Evolutionary conservation across 805 yeast genomes (phyloP).

Genomic region (Cyberlindnera petersonii): DNA sequence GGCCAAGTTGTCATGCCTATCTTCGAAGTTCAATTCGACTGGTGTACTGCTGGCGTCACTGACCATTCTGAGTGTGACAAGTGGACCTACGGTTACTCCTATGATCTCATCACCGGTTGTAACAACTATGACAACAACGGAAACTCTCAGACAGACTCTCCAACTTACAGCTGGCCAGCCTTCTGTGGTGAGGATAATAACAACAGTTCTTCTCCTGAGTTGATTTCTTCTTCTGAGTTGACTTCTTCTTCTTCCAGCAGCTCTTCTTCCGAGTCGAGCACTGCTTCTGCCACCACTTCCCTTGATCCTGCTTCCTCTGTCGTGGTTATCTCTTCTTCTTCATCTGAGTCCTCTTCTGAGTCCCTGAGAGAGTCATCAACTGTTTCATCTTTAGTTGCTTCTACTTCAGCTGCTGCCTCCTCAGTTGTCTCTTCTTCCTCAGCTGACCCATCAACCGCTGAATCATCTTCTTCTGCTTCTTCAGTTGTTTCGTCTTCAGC

Average conservation of each 20-base stretch:
- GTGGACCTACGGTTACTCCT: conserved; percentile 22
- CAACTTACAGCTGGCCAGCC: conserved; percentile 23
- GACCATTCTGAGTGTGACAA: conserved; percentile 18
- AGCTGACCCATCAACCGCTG: no score
- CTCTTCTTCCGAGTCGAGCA: neutral
- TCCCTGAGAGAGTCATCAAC: no score
- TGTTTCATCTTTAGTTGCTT: no score
- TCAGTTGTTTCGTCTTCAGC: no score
- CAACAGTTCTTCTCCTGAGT: no score
- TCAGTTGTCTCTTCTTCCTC: no score
- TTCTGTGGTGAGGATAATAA: conserved; percentile 25
- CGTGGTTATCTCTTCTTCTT: no score
- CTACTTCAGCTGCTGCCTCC: no score
- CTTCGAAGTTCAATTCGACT: conserved; percentile 24
- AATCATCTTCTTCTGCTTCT: no score
- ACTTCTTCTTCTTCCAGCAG: neutral
- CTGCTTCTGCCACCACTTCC: neutral
- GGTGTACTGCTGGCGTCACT: conserved; percentile 26
- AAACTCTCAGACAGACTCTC: conserved; percentile 20
- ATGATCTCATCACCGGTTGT: conserved; percentile 25
- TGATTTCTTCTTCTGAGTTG: neutral
- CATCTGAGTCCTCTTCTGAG: no score
- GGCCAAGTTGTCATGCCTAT: conserved; percentile 14
- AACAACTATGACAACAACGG: conserved; percentile 21
- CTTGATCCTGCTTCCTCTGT: neutral